Conservation (phyloP, 2,329 filamentous ascomycete genomes). For the Fusarium tuaranense region DNA sequence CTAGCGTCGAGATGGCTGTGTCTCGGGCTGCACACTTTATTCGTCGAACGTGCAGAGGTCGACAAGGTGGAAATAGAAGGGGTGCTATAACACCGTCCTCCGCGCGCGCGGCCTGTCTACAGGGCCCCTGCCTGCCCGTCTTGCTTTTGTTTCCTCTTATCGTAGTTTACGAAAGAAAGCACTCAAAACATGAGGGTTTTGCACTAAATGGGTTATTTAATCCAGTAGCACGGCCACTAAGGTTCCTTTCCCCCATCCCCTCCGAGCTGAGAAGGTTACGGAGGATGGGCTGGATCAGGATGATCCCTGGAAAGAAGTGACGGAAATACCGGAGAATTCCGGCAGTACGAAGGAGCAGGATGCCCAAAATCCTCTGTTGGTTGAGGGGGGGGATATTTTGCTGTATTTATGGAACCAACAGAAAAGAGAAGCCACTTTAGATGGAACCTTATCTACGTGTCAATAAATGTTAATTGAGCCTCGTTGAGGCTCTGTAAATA, state of each 20-base stretch:
- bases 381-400: neutral
- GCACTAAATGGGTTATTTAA: neutral
- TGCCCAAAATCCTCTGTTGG: neutral
- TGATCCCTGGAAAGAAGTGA: neutral
- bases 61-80: conserved; percentile 2
- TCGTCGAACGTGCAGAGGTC: neutral
- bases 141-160: neutral
- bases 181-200: neutral
- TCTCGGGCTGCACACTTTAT: neutral
- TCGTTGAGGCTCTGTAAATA: neutral
- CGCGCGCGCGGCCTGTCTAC: neutral
- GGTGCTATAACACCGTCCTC: neutral
- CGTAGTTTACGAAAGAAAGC: neutral
- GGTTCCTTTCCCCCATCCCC: neutral
- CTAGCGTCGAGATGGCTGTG: neutral
- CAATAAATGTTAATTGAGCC: neutral
- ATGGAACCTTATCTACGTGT: neutral
- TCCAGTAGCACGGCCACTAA: neutral
- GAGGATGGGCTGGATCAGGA: neutral
- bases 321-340: neutral
- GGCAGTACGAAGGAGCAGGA: neutral
- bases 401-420: conserved; percentile 1
- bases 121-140: neutral
- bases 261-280: neutral
- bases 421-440: neutral